phyloP scores from a whole-genome alignment of 495 filamentous ascomycete genomes.

The Penicillium coprophilum region DNA sequence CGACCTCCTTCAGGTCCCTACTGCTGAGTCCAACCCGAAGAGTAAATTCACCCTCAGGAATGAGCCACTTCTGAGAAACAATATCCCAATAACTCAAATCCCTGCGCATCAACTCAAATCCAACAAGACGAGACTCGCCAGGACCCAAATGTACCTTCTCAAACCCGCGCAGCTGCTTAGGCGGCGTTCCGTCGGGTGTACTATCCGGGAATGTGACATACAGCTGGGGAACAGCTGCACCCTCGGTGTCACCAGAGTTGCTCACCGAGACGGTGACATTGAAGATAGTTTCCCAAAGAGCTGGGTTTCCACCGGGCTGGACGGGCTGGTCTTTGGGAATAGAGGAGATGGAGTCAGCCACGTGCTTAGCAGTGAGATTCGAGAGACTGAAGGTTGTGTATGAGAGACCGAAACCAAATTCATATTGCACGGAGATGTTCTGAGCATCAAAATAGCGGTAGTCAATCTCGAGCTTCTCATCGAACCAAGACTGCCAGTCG shows the following conservation, averaged over 20 bases:
- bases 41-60: conserved; percentile 24
- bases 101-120: conserved; percentile 56
- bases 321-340: not conserved
- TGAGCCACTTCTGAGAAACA: conserved; percentile 55
- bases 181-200: conserved; percentile 9
- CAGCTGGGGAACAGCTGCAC: conserved; percentile 61
- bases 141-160: conserved; percentile 50
- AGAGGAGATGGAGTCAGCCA: not conserved
- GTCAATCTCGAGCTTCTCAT: conserved; percentile 63
- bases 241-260: conserved; percentile 54
- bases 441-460: conserved; percentile 63
- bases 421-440: conserved; percentile 57
- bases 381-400: conserved; percentile 57
- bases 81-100: conserved; percentile 67
- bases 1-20: conserved; percentile 13
- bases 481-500: conserved; percentile 57
- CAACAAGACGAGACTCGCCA: conserved; percentile 43
- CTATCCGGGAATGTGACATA: conserved; percentile 48
- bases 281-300: conserved; percentile 59
- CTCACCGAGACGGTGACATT: conserved; percentile 50
- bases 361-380: not conserved
- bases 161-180: conserved; percentile 55
- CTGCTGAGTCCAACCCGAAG: conserved; percentile 26
- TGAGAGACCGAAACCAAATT: conserved; percentile 65
- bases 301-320: conserved; percentile 45